Evolutionary conservation across 2,329 filamentous ascomycete genomes (phyloP).

Genomic region (Aspergillus puulaauensis): DNA sequence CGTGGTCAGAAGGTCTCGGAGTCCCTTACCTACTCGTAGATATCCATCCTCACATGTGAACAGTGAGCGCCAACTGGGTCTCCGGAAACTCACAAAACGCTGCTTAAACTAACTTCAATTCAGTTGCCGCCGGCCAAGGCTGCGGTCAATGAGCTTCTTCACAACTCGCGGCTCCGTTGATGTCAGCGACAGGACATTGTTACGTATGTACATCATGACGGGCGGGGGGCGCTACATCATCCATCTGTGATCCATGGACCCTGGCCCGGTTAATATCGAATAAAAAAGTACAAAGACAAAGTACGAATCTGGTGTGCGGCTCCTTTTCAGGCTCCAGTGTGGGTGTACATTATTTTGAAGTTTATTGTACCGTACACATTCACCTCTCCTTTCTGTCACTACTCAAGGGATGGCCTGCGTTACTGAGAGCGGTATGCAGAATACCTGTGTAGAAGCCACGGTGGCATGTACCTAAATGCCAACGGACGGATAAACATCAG

Average conservation of each 20-base stretch:
- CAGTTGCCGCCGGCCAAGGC: too few relatives aligned
- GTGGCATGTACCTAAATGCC: slow-evolving; percentile 11
- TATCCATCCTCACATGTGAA: not conserved
- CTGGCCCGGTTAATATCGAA: not conserved
- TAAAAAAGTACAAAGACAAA: not conserved
- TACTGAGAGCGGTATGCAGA: slow-evolving; percentile 1
- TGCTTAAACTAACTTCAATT: too few relatives aligned
- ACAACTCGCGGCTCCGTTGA: not conserved
- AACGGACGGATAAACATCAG: not conserved
- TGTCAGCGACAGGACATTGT: not conserved
- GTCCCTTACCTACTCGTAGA: not conserved
- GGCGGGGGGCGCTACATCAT: not conserved
- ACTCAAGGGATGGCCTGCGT: not conserved
- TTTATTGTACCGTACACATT: too few relatives aligned
- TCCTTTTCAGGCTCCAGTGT: not conserved
- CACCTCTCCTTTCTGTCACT: not conserved
- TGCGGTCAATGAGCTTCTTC: too few relatives aligned
- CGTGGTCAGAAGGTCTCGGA: not conserved
- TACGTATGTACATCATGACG: not conserved
- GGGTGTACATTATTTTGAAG: too few relatives aligned
- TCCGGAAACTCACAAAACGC: not conserved
- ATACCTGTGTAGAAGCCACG: slow-evolving; percentile 10
- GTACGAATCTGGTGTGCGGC: not conserved
- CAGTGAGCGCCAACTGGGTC: too few relatives aligned
- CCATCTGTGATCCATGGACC: not conserved